Evolutionary conservation across 345 rosid species (phyloP), one percentile per base, ranked within the genome.

Genomic region (Acer saccharum): DNA sequence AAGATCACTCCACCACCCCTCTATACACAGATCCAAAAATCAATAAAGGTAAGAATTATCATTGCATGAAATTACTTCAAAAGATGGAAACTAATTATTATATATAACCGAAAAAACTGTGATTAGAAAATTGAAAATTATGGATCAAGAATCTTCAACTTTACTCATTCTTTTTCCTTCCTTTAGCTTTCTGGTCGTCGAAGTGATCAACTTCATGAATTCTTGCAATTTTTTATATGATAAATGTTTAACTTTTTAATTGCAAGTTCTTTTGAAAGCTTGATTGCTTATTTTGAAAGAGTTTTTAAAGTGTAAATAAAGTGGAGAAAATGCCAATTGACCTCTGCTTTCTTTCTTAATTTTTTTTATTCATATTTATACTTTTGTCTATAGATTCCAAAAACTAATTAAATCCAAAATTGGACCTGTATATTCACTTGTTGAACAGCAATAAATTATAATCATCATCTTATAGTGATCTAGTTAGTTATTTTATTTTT

Each of bases 251-350:
- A 4, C 68, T 39, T 43, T 74, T 61, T 43, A 7, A 43, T 43
- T 74, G 1, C 2, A 25, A 23, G 69, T 46, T 63, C 69, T 46
- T 74, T 74, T 18, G 7, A 48, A 9, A 1, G 11, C 25, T 11
- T 63, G 70, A 64, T 74, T 74, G 46, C 48, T 18, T 48, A 21
- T 9, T 74, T 61, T 61, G 27, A n/a, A 16, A 25, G 21, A 46
- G 66, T 4, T 11, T 61, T 54, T 0, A 27, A 48, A 17, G 77
- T 62, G 69, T 63, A 27, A 74, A 23, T 21, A 17, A 18, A 60
- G 50, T 27, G 69, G 48, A 29, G 23, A 46, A 48, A 64, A 48
- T 43, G 9, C 32, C 13, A 72, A 55, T 9, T 9, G 9, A 7
- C 21, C 32, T 25, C 69, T 60, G 7, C 61, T 46, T 74, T 64